Percentiles rank a stretch among this genome's conserved stretches.
Evolutionary conservation across 371 early-diverging fungal genomes (phyloP).

Genomic region (Saksenaea oblongispora): DNA sequence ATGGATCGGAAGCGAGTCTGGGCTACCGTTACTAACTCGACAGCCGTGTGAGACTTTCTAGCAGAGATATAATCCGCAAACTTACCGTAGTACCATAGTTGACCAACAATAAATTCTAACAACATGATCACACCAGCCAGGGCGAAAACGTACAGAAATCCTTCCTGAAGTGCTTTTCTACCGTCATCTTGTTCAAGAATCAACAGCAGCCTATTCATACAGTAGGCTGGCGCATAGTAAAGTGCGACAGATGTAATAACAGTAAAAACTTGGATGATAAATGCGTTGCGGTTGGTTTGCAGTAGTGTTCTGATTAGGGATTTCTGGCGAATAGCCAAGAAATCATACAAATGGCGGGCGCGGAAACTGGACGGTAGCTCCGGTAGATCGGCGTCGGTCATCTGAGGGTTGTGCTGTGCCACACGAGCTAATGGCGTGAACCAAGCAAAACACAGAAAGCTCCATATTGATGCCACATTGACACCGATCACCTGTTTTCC

Average conservation of each 20-base stretch:
- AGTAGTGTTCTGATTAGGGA: constrained; percentile 16
- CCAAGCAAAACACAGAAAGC: constrained; percentile 29
- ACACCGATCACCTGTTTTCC: constrained; percentile 18
- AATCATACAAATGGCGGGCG: constrained; percentile 17
- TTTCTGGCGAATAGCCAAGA: constrained; percentile 12
- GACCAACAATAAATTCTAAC: constrained; percentile 31
- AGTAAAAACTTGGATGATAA: constrained; percentile 16
- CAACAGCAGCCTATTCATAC: constrained; percentile 21
- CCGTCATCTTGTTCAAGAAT: constrained; percentile 16
- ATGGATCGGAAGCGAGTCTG: constrained; percentile 33
- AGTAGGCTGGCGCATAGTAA: constrained; percentile 27
- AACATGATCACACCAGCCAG: constrained; percentile 33
- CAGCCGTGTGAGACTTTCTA: too few relatives aligned
- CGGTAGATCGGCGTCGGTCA: constrained; percentile 18
- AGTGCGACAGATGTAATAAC: constrained; percentile 8
- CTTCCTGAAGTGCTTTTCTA: constrained; percentile 8
- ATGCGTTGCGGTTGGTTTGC: constrained; percentile 16
- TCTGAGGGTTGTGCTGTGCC: neutral
- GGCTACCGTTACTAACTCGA: constrained; percentile 1
- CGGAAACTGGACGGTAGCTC: constrained; percentile 18
- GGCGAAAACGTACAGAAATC: constrained; percentile 30
- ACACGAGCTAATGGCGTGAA: constrained; percentile 9
- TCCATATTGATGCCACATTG: constrained; percentile 28
- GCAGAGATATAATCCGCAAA: neutral
- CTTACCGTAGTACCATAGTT: neutral